Conservation (phyloP, 306 rosid species). For the Vicia villosa region DNA sequence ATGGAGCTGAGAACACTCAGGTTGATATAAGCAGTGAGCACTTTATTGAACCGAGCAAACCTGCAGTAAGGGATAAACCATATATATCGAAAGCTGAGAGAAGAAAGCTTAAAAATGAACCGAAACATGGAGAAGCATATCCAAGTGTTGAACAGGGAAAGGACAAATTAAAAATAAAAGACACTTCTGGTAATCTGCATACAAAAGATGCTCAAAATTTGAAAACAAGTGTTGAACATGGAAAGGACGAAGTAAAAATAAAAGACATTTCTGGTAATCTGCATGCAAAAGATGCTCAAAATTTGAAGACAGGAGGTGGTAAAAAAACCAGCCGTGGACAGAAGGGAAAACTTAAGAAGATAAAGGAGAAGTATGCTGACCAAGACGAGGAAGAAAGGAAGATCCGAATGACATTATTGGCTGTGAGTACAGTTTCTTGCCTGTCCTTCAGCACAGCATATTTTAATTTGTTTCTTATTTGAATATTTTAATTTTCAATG, state of each 20-base stretch:
- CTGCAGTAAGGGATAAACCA: constrained; percentile 73
- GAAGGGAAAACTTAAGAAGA: constrained; percentile 82
- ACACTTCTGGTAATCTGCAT: constrained; percentile 44
- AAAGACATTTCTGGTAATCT: constrained; percentile 44
- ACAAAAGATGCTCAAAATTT: constrained; percentile 56
- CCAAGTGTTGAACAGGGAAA: constrained; percentile 52
- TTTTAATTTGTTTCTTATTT: constrained; percentile 9
- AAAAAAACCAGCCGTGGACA: constrained; percentile 86
- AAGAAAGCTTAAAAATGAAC: constrained; percentile 85
- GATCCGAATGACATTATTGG: constrained; percentile 94
- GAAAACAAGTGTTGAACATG: constrained; percentile 43
- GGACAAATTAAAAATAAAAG: constrained; percentile 41
- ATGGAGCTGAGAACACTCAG: constrained; percentile 52
- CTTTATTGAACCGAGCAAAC: constrained; percentile 55
- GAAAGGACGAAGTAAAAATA: constrained; percentile 44
- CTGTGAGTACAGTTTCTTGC: constrained; percentile 66
- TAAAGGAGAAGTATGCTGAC: constrained; percentile 93
- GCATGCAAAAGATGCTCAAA: constrained; percentile 55
- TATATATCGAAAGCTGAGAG: constrained; percentile 91
- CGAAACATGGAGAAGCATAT: constrained; percentile 47
- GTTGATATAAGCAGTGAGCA: constrained; percentile 50
- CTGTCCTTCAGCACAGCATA: neutral
- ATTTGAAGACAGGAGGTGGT: constrained; percentile 57
- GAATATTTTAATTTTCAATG: neutral
- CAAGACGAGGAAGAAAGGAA: constrained; percentile 98